Percentiles rank a stretch among this genome's conserved stretches.
Evolutionary conservation across 257 asterid species (phyloP).

Genomic region (Orobanche coerulescens): DNA sequence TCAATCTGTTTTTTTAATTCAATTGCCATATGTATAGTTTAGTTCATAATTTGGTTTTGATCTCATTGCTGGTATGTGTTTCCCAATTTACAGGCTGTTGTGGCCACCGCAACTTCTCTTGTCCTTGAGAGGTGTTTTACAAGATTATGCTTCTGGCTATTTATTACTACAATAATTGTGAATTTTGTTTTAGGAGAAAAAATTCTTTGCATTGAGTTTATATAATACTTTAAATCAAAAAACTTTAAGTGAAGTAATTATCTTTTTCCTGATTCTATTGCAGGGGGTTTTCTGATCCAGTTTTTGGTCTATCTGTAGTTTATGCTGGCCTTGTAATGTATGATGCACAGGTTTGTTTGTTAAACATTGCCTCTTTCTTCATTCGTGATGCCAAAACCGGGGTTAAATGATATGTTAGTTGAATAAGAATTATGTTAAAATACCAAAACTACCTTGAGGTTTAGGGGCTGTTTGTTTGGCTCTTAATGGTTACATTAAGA

Average conservation of each 20-base stretch:
- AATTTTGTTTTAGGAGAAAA: background rate
- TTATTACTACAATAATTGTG: no score
- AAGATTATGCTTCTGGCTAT: background rate
- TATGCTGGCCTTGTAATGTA: conserved; percentile 80
- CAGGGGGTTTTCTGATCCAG: conserved; percentile 84
- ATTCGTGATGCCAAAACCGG: background rate
- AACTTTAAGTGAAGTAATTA: background rate
- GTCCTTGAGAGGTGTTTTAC: conserved; percentile 60
- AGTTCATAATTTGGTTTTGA: background rate
- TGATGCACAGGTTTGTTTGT: conserved; percentile 78
- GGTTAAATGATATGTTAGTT: background rate
- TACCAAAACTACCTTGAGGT: no score
- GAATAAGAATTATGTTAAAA: no score
- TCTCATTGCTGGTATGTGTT: conserved; percentile 12
- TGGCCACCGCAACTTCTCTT: conserved; percentile 80
- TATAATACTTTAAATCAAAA: background rate
- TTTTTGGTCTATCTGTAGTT: conserved; percentile 79
- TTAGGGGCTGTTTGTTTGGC: no score
- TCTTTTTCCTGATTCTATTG: conserved; percentile 17
- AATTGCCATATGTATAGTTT: background rate
- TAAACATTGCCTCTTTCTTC: background rate
- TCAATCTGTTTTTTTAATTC: background rate
- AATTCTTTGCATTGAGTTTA: conserved; percentile 3
- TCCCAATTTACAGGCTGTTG: conserved; percentile 45
- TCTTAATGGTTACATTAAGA: no score